Evolutionary conservation across 2,329 filamentous ascomycete genomes (phyloP), one percentile per base, ranked within the genome.

Genomic region (Ophiocordyceps sinensis): DNA sequence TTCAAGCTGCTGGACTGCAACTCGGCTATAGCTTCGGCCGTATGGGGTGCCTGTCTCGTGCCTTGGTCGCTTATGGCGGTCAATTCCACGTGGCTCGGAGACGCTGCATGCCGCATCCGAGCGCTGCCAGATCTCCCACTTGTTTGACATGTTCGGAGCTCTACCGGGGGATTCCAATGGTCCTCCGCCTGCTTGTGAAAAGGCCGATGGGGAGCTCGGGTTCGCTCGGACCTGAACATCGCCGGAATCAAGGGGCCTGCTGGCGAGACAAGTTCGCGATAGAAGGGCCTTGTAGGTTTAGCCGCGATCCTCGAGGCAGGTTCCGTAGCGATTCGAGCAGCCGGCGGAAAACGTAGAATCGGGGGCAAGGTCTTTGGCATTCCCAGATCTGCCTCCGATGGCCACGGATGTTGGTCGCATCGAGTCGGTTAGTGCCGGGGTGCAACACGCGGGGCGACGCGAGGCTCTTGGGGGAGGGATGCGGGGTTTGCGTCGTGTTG

Each of bases 291-390:
- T 6, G n/a, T 4, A 15, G 15, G 32, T 3, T 17, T 14, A 2
- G n/a, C 23, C 9, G 7, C 34, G 37, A 30, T 14, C 32, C 29
- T 32, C 38, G 42, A 35, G 35, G 28, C 19, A 29, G 32, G 21
- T 32, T 39, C 23, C 34, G 43, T 41, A 12, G 36, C 38, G 28
- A 45, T 19, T 53, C 42, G 49, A 40, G 43, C 38, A 42, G 47
- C 42, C 43, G 42, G 30, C 37, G 44, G 37, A 40, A 43, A 41
- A 46, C 45, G 43, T 44, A 44, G 42, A 38, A 45, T 41, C 26
- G 45, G 46, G 43, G 46, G 42, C 42, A 50, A 42, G 36, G 47
- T 46, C 50, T 46, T 51, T 54, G 51, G 53, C 57, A 60, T 60
- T 43, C 50, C 55, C 49, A 42, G 49, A 42, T 28, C 36, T 45